phyloP scores from a whole-genome alignment of 768 basidiomycete genomes.

The Collybia sordida region DNA sequence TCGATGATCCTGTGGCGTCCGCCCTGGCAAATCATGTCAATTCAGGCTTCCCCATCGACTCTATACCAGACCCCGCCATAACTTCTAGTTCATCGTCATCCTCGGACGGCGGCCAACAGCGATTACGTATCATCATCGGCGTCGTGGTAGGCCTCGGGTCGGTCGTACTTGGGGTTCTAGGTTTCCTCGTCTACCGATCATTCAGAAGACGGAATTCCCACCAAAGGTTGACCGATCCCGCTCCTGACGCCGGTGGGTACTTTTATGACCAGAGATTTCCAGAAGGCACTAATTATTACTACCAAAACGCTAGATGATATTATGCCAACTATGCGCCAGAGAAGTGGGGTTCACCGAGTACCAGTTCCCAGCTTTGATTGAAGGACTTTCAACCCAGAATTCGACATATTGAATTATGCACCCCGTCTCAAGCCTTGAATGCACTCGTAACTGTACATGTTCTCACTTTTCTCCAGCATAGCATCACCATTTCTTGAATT shows the following conservation, averaged over 20 bases:
- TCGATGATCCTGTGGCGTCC: constrained; percentile 41
- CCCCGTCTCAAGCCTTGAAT: too few relatives aligned
- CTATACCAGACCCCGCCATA: constrained; percentile 38
- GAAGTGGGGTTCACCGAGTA: too few relatives aligned
- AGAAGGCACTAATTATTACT: too few relatives aligned
- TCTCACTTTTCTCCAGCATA: too few relatives aligned
- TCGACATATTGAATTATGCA: too few relatives aligned
- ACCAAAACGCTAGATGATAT: too few relatives aligned
- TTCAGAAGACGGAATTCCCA: constrained; percentile 70
- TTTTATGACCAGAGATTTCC: too few relatives aligned
- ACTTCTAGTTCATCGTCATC: constrained; percentile 25
- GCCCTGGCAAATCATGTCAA: constrained; percentile 70
- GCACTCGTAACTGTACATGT: too few relatives aligned
- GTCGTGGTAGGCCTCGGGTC: constrained; percentile 83
- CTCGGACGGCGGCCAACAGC: constrained; percentile 38
- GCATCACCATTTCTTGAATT: too few relatives aligned
- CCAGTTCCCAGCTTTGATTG: too few relatives aligned
- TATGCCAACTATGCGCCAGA: too few relatives aligned
- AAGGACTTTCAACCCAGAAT: too few relatives aligned
- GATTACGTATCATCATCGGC: constrained; percentile 88
- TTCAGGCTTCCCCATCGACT: constrained; percentile 58
- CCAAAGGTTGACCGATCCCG: constrained; percentile 64
- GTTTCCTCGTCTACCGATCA: constrained; percentile 69
- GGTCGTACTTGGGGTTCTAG: constrained; percentile 69
- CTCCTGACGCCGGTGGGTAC: constrained; percentile 11